These are phyloP conservation scores for Zanthoxylum bungeanum DNA, from an alignment of 345 rosid species.

Conservation along the genomic window DNA sequence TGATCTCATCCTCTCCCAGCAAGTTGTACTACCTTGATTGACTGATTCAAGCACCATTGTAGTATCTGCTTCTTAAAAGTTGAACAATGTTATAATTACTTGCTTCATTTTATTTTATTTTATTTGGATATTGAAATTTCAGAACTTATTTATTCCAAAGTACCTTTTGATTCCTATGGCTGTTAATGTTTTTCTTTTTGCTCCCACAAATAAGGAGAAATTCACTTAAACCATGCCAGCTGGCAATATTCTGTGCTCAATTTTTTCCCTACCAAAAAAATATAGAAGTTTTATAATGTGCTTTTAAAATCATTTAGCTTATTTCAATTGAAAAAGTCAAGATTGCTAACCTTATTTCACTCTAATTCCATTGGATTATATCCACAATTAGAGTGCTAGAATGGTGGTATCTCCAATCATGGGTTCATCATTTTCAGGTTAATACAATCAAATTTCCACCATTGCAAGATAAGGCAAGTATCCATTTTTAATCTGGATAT, in stretches of 20 bases:
- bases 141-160: neutral
- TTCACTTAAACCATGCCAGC: no score
- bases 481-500: constrained; percentile 30
- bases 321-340: constrained; percentile 40
- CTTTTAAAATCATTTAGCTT: neutral
- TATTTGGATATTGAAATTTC: neutral
- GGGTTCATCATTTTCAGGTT: constrained; percentile 28
- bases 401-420: constrained; percentile 40
- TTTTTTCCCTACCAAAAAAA: no score
- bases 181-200: neutral
- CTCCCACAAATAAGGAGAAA: neutral
- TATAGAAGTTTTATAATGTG: neutral
- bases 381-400: neutral
- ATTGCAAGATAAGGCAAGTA: constrained; percentile 25
- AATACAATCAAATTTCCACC: constrained; percentile 17
- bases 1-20: constrained; percentile 67
- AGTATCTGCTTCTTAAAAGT: neutral
- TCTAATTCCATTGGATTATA: constrained; percentile 16
- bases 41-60: neutral
- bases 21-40: constrained; percentile 45
- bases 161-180: neutral
- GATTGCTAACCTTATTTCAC: constrained; percentile 40
- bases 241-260: no score
- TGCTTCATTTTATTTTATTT: neutral
- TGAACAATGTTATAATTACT: neutral